These are phyloP conservation scores for Andalucia godoyi DNA, from an alignment of 78 protist genomes.

Conservation along the genomic window DNA sequence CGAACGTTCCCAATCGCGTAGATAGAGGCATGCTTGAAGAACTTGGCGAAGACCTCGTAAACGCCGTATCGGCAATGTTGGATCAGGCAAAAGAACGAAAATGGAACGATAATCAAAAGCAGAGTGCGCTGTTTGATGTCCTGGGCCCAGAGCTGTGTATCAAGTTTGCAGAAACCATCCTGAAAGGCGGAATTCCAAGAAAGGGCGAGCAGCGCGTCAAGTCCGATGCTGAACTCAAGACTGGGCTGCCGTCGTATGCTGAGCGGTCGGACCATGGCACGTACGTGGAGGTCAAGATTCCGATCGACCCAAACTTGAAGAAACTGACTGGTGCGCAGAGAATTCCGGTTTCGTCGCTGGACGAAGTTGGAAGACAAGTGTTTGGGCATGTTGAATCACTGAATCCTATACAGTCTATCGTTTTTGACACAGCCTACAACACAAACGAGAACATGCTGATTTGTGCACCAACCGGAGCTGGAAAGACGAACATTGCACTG, in stretches of 20 bases:
- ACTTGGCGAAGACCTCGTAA: no score
- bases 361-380: background rate
- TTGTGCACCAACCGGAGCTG: slow-evolving; percentile 96
- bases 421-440: slow-evolving; percentile 64
- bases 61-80: no score
- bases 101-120: background rate
- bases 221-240: background rate
- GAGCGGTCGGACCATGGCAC: background rate
- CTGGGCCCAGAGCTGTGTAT: no score
- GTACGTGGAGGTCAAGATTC: background rate
- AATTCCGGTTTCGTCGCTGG: background rate
- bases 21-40: no score
- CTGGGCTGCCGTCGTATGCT: background rate
- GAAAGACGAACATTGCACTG: slow-evolving; percentile 72
- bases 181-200: no score
- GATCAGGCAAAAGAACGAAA: background rate
- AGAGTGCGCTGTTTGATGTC: background rate
- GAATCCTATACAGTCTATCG: slow-evolving; percentile 36
- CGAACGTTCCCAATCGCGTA: no score
- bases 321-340: background rate
- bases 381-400: background rate
- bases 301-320: background rate
- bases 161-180: no score
- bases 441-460: slow-evolving; percentile 84
- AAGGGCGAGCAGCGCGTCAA: no score